Base-by-base conservation (phyloP, 371 early-diverging fungal genomes). In the Mortierella polycephala region DNA sequence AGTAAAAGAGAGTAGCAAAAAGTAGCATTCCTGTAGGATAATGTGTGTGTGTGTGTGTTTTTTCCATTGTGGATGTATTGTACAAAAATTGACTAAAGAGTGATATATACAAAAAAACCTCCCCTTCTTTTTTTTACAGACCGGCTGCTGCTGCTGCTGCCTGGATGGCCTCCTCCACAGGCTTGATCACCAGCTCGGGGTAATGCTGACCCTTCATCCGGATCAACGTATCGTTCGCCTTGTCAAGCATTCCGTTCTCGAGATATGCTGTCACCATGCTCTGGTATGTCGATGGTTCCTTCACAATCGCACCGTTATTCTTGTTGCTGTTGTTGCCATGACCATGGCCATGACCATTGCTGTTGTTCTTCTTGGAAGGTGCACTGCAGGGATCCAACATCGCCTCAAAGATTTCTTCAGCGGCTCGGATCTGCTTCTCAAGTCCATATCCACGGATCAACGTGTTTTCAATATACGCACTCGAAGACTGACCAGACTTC, bases 281-380 rank as follows among this genome's bases (percentile, higher is more conserved):
- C 67, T 86, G 87, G 75, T 87, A 90, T 5, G 90, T 90, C 61
- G 88, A 88, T 1, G 90, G 90, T 44, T 88, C 90, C 55, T 84
- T 81, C 21, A 80, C 69, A 20, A 90, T 71, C 2, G 60, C 64
- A 11, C 64, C 67, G 1, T 66, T 57, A 16, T 44, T 16, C 49
- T 69, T 75, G 51, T 30, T 30, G 30, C 30, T 30, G 30, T 30
- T 30, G 30, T 30, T 30, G 30, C 4, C 4, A 4, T 30, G 1
- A 4, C 4, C 4, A 4, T 30, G 1, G 30, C 30, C 30, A 30
- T 30, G 30, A 4, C 30, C 30, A 4, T 30, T 30, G 30, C 30
- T 30, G 30, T 30, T 30, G 30, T 30, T 30, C 30, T 30, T 30
- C 30, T 30, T 30, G 30, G 30, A 30, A 30, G 30, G 30, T 30